Evolutionary conservation across 805 yeast species (phyloP).

Genomic region (Nakazawaea holstii): DNA sequence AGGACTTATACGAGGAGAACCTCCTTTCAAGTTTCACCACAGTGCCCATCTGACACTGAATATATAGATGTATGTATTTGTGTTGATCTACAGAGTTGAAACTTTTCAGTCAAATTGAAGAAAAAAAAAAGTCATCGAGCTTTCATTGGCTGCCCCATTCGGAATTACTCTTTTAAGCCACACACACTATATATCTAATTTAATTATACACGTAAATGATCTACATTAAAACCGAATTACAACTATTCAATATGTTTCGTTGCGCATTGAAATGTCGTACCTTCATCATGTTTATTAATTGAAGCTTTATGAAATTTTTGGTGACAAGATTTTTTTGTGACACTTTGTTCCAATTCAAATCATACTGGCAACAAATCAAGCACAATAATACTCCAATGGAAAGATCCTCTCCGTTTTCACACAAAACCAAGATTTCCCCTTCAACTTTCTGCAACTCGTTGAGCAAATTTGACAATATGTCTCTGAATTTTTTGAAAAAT

Average conservation of each 20-base stretch:
- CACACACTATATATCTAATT: too few species aligned
- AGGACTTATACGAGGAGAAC: too few species aligned
- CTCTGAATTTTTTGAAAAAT: constrained; percentile 7
- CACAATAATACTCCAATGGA: constrained; percentile 56
- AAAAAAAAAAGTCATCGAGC: too few species aligned
- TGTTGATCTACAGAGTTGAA: too few species aligned
- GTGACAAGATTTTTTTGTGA: constrained; percentile 22
- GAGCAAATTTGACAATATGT: background rate
- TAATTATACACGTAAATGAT: too few species aligned
- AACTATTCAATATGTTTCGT: constrained; percentile 8
- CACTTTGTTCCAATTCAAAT: constrained; percentile 32
- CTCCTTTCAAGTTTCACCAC: too few species aligned
- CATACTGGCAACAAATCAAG: constrained; percentile 41
- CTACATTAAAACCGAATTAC: constrained; percentile 8
- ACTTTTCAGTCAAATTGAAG: too few species aligned
- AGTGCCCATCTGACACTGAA: too few species aligned
- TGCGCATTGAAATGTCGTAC: constrained; percentile 3
- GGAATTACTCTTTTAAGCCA: too few species aligned
- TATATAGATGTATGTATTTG: too few species aligned
- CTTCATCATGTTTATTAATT: constrained; percentile 1
- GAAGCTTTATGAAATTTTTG: constrained; percentile 40
- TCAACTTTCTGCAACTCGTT: background rate
- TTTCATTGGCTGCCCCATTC: too few species aligned
- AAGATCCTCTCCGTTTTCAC: constrained; percentile 64
- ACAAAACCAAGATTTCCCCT: constrained; percentile 38